These are phyloP conservation scores for Aspergillus avenaceus DNA, from an alignment of 495 filamentous ascomycete genomes.

Conservation along the genomic window DNA sequence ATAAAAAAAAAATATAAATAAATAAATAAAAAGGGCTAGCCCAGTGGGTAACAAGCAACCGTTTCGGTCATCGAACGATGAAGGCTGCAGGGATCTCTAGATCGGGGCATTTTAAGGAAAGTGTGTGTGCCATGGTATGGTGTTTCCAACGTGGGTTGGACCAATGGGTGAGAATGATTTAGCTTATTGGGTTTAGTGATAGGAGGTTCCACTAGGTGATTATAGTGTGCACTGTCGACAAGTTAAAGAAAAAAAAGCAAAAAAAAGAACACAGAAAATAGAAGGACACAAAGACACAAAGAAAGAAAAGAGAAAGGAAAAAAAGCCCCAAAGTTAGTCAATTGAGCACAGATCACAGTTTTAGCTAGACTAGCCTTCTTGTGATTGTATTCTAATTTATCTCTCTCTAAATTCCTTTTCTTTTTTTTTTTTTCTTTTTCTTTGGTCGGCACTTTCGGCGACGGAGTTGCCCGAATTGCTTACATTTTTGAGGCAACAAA, in stretches of 20 bases:
- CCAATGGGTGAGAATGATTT: not conserved
- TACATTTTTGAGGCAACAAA: not conserved
- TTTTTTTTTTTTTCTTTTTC: not conserved
- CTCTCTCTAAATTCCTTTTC: not conserved
- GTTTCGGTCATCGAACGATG: not conserved
- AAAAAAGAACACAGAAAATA: not conserved
- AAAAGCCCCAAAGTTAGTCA: not conserved
- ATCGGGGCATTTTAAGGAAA: not conserved
- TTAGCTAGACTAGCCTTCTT: not conserved
- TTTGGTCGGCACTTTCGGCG: not conserved
- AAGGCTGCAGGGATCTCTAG: not conserved
- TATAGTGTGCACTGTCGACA: not conserved
- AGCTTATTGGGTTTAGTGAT: no score
- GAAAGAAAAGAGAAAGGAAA: no score
- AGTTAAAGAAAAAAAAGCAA: slow-evolving; percentile 1
- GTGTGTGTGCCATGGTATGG: not conserved
- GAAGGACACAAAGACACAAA: no score
- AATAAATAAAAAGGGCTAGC: no score
- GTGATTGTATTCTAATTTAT: not conserved
- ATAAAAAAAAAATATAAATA: no score
- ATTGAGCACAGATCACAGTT: not conserved
- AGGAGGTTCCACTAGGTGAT: not conserved
- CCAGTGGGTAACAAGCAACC: not conserved
- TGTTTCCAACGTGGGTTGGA: not conserved
- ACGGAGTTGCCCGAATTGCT: not conserved